Percentiles rank a stretch among this genome's conserved stretches.
Evolutionary conservation across 495 filamentous ascomycete genomes (phyloP).

Genomic region (Tetracladium setigerum): DNA sequence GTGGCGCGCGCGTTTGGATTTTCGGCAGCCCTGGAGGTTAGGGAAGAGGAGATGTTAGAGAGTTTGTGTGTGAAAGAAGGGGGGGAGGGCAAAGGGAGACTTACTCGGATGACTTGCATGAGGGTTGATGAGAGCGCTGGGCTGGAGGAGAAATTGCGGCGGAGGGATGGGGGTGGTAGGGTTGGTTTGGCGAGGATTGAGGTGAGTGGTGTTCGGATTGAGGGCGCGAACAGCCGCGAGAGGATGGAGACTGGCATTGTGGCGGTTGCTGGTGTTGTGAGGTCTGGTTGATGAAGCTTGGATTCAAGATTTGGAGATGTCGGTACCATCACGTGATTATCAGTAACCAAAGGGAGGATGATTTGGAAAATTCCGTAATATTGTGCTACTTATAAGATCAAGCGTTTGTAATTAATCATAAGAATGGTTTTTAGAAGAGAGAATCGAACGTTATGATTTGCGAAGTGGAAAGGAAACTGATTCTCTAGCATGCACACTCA

Average conservation of each 20-base stretch:
- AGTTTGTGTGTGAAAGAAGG: neutral
- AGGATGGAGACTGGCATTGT: slow-evolving; percentile 36
- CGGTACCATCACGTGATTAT: no score
- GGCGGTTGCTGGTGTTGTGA: slow-evolving; percentile 14
- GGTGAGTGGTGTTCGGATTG: slow-evolving; percentile 12
- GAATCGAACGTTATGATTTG: no score
- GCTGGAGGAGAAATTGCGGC: slow-evolving; percentile 41
- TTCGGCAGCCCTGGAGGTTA: slow-evolving; percentile 57
- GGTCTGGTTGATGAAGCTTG: no score
- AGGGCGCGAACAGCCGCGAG: slow-evolving; percentile 16
- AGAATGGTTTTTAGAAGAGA: no score
- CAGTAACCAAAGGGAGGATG: no score
- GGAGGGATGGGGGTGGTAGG: neutral
- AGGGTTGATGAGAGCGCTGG: slow-evolving; percentile 45
- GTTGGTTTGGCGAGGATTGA: slow-evolving; percentile 3
- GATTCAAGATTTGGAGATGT: no score
- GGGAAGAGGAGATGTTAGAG: neutral
- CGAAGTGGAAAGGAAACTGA: no score
- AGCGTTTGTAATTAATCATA: no score
- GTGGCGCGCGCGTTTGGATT: slow-evolving; percentile 68
- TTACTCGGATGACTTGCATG: slow-evolving; percentile 51
- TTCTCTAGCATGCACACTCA: no score
- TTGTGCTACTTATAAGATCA: no score
- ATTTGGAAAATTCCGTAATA: no score
- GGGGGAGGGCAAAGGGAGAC: neutral